phyloP scores from a whole-genome alignment of 495 filamentous ascomycete species.

The Cercophora newfieldiana region DNA sequence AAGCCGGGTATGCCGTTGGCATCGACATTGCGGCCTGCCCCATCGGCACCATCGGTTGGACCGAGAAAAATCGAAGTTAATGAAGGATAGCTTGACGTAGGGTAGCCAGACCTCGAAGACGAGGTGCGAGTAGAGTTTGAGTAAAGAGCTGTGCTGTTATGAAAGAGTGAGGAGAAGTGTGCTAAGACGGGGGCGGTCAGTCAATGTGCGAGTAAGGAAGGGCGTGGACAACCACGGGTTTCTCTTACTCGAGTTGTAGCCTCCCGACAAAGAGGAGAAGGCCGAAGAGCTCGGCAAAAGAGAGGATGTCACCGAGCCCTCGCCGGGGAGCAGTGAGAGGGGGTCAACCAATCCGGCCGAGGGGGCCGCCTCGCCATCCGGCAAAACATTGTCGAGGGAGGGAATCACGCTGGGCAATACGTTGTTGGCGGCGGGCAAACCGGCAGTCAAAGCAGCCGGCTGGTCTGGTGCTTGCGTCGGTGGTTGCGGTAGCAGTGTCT shows the following conservation, averaged over 20 bases:
- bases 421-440: constrained; percentile 19
- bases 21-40: constrained; percentile 8
- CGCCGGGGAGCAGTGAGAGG: constrained; percentile 22
- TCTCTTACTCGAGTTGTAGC: constrained; percentile 44
- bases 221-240: neutral
- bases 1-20: constrained; percentile 7
- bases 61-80: constrained; percentile 18
- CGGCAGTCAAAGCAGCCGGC: constrained; percentile 28
- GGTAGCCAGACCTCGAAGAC: constrained; percentile 27
- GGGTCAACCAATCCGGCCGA: constrained; percentile 17
- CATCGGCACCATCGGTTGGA: constrained; percentile 17
- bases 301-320: constrained; percentile 48
- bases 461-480: constrained; percentile 19
- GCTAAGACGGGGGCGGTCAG: constrained; percentile 28
- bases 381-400: constrained; percentile 28
- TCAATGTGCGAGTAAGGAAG: constrained; percentile 1
- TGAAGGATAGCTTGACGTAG: constrained; percentile 22
- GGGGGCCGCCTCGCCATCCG: constrained; percentile 28
- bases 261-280: constrained; percentile 44
- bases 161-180: constrained; percentile 39
- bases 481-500: constrained; percentile 34
- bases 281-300: constrained; percentile 45
- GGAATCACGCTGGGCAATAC: constrained; percentile 31
- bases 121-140: constrained; percentile 34
- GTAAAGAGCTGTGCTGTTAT: constrained; percentile 40